Percentiles rank a stretch among this genome's conserved stretches.
These are phyloP conservation scores for Nigrograna mackinnonii DNA, from an alignment of 2,329 filamentous ascomycete species.

Conservation along the genomic window DNA sequence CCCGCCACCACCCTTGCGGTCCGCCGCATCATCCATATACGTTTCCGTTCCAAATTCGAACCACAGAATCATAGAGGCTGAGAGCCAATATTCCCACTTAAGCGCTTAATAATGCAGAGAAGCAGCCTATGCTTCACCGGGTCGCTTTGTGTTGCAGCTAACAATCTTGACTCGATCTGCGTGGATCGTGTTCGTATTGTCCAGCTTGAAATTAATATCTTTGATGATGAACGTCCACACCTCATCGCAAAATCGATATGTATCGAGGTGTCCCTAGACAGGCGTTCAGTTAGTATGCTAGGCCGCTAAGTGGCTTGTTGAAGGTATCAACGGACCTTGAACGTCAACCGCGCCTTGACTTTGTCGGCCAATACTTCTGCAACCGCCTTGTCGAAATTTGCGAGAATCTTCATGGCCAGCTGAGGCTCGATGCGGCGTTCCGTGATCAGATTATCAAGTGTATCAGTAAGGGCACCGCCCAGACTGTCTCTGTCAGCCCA, in stretches of 20 bases:
- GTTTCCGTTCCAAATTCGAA: too few relatives aligned
- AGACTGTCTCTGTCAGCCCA: constrained; percentile 64
- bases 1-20: too few relatives aligned
- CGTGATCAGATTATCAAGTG: constrained; percentile 94
- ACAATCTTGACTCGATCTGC: constrained; percentile 99
- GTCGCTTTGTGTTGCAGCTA: constrained; percentile 90
- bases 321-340: constrained; percentile 71
- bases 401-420: constrained; percentile 96
- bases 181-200: constrained; percentile 73
- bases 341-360: constrained; percentile 86
- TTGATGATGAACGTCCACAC: constrained; percentile 99
- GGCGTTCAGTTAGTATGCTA: constrained; percentile 15
- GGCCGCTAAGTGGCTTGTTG: constrained; percentile 1
- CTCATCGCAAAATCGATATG: constrained; percentile 99
- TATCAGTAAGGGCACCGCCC: constrained; percentile 90
- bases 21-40: too few relatives aligned
- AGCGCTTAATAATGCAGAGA: too few relatives aligned
- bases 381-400: constrained; percentile 92
- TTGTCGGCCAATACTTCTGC: constrained; percentile 89
- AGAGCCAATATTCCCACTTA: too few relatives aligned
- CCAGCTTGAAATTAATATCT: constrained; percentile 98
- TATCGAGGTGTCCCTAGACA: constrained; percentile 86
- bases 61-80: too few relatives aligned
- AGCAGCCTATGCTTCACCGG: too few relatives aligned
- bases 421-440: constrained; percentile 95